Conservation (phyloP, 768 basidiomycete genomes). For the Podaxis carcinomalis region DNA sequence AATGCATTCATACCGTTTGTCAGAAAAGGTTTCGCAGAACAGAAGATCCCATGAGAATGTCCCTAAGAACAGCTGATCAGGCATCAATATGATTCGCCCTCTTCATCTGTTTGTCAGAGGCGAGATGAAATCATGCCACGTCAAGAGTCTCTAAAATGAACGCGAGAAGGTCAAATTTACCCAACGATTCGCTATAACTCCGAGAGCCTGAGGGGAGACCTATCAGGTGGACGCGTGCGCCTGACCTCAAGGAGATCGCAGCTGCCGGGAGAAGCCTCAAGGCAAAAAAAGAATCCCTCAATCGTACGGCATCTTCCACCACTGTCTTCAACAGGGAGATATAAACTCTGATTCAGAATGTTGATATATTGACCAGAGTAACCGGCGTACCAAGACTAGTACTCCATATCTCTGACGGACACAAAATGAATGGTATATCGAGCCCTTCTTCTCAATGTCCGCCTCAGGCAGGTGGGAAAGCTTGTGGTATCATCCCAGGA, state of each 20-base stretch:
- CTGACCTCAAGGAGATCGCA: constrained; percentile 8
- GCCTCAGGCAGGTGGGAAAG: not conserved
- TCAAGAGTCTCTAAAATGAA: constrained; percentile 6
- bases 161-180: not conserved
- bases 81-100: not conserved
- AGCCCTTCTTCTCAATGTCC: not conserved
- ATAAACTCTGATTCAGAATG: not conserved
- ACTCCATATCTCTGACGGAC: not conserved
- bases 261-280: not conserved
- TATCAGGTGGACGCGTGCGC: not conserved
- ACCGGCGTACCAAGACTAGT: not conserved
- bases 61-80: constrained; percentile 1
- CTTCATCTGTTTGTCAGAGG: not conserved
- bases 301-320: not conserved
- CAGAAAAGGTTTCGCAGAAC: constrained; percentile 3
- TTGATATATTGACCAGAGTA: not conserved
- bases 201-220: not conserved
- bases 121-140: not conserved
- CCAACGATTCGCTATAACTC: constrained; percentile 1
- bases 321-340: constrained; percentile 1
- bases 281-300: not conserved
- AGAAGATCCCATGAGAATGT: not conserved
- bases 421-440: not conserved
- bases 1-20: not conserved
- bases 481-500: not conserved